Evolutionary conservation across 2,329 filamentous ascomycete genomes (phyloP), one percentile per base, ranked within the genome.

Genomic region (Penicillium italicum): DNA sequence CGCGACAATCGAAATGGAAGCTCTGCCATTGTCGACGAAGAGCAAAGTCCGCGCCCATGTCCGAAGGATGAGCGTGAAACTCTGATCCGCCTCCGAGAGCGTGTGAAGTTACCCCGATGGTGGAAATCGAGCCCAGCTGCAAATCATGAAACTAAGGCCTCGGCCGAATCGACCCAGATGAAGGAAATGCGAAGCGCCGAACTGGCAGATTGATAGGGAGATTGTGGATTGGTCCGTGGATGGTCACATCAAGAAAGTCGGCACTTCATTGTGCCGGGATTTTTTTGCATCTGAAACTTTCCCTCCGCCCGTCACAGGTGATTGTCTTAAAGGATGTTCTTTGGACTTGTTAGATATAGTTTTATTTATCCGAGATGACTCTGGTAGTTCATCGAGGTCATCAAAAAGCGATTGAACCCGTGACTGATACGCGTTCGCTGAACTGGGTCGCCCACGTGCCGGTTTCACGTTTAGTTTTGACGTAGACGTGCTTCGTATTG

Each of bases 181-280:
- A 33, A 51, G 10, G 48, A 53, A 33, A 40, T 34, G 12, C 12
- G 40, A 42, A 53, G 36, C 34, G n/a, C 49, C 24, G 30, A 22
- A 42, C 30, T 28, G 34, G 45, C 20, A 7, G 43, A 20, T 24
- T 50, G 14, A 18, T 41, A 56, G 45, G 42, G 38, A 47, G 34
- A 40, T 38, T 50, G 30, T 53, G 49, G 22, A 22, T 40, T 49
- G 40, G 8, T 37, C n/a, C 7, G 37, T 40, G 46, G 14, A 42
- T 45, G 12, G 53, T 75, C 67, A 76, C 33, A 74, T 57, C 42
- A 77, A 55, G 66, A 77, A 78, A 46, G 73, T 77, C 36, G 76
- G 76, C 42, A 78, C 74, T 63, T 77, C 73, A 55, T 72, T 74
- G 36, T 76, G 69, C 41, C 72, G 69, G 31, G 72, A 69, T 61